phyloP scores from a whole-genome alignment of 2,329 filamentous ascomycete species.

The Penicillium fuscoglaucum region DNA sequence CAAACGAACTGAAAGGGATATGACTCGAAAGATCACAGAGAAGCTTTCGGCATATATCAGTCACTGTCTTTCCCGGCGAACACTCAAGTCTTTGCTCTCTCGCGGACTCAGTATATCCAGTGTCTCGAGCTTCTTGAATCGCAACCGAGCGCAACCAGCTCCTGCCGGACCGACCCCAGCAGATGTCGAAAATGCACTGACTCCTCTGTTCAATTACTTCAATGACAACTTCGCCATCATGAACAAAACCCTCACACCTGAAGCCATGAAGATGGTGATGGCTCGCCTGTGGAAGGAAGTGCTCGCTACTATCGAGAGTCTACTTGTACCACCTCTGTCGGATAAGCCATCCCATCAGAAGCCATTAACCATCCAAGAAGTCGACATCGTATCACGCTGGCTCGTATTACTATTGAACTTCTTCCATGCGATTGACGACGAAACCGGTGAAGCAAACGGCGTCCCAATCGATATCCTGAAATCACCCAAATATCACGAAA shows the following conservation, averaged over 20 bases:
- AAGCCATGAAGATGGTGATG: conserved; percentile 99
- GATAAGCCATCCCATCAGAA: conserved; percentile 89
- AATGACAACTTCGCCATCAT: conserved; percentile 99
- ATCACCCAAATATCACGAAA: conserved; percentile 96
- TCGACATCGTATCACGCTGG: conserved; percentile 96
- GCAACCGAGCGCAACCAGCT: conserved; percentile 51
- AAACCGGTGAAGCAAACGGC: conserved; percentile 77
- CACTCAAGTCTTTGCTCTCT: conserved; percentile 71
- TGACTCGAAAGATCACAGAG: conserved; percentile 97
- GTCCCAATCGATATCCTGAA: conserved; percentile 90
- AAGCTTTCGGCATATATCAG: conserved; percentile 97
- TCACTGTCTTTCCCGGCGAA: conserved; percentile 78
- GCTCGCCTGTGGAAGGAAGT: conserved; percentile 97
- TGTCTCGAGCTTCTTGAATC: conserved; percentile 67
- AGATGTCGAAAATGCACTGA: conserved; percentile 78
- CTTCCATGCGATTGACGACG: conserved; percentile 89
- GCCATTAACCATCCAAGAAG: conserved; percentile 79
- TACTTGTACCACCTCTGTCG: conserved; percentile 89
- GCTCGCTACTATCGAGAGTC: conserved; percentile 80
- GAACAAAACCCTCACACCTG: conserved; percentile 91
- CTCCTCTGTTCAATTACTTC: conserved; percentile 88
- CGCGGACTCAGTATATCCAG: conserved; percentile 71
- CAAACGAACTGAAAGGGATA: conserved; percentile 94
- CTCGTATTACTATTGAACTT: conserved; percentile 86
- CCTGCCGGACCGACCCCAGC: conserved; percentile 62